Evolutionary conservation across 768 basidiomycete genomes (phyloP).

Genomic region (Macrolepiota fuliginosa): DNA sequence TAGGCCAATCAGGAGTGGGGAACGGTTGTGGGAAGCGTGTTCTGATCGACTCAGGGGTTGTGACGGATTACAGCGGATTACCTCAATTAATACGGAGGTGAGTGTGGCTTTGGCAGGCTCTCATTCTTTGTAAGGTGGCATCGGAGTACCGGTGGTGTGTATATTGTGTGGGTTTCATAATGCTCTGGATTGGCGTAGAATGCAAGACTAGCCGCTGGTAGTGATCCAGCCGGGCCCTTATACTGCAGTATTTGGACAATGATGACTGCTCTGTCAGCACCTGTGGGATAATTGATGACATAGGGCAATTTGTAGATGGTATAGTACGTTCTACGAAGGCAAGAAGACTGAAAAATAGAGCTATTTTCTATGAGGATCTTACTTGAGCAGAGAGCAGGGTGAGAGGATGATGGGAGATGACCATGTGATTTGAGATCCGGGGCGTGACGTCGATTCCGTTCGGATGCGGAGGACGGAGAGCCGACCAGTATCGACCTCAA

Average conservation of each 20-base stretch:
- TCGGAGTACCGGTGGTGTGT: background rate
- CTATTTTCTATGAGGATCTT: constrained; percentile 1
- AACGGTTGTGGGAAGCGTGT: background rate
- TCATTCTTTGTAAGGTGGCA: background rate
- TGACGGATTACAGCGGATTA: background rate
- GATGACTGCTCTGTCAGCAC: background rate
- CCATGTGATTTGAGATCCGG: constrained; percentile 13
- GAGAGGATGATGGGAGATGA: background rate
- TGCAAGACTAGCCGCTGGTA: background rate
- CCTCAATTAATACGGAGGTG: background rate
- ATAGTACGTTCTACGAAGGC: background rate
- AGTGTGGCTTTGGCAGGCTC: background rate
- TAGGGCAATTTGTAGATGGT: background rate
- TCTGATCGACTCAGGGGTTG: background rate
- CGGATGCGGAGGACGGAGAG: constrained; percentile 8
- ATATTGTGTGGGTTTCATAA: background rate
- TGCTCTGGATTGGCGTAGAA: background rate
- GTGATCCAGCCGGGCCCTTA: background rate
- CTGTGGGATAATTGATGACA: background rate
- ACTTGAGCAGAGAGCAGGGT: constrained; percentile 10
- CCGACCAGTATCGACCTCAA: background rate
- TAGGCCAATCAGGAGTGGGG: background rate
- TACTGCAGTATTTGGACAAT: background rate
- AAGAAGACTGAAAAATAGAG: constrained; percentile 1
- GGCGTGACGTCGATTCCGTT: constrained; percentile 7